These are phyloP conservation scores for Gossypium aridum DNA, from an alignment of 441 rosid genomes.

Conservation along the genomic window DNA sequence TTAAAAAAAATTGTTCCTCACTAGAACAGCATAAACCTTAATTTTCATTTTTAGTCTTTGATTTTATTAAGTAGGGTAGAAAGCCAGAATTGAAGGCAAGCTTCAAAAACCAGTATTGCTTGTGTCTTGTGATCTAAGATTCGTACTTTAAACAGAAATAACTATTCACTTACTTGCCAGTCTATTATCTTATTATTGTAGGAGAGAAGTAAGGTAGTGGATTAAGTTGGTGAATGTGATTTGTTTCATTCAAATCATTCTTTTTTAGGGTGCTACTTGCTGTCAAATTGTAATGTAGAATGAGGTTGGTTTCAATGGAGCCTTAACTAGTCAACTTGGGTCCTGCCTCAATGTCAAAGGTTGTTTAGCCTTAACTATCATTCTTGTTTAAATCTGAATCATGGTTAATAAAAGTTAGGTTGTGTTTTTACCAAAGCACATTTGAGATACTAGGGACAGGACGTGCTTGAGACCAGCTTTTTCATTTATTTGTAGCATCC, in stretches of 20 bases:
- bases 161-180: background rate
- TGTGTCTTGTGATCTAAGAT: background rate
- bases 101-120: background rate
- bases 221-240: background rate
- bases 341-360: background rate
- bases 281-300: background rate
- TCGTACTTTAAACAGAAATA: background rate
- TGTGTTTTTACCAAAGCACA: background rate
- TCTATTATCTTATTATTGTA: background rate
- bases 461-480: background rate
- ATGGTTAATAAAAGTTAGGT: background rate
- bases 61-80: background rate
- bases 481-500: background rate
- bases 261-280: background rate
- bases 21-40: slow-evolving; percentile 1
- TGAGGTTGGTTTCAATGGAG: background rate
- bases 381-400: background rate
- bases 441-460: background rate
- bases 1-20: background rate
- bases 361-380: background rate
- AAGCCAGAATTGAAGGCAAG: background rate
- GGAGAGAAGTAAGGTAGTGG: slow-evolving; percentile 1
- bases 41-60: background rate
- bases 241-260: background rate
- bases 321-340: background rate